Conservation (phyloP, 352 stramenopile genomes). For the Globisporangium splendens region DNA sequence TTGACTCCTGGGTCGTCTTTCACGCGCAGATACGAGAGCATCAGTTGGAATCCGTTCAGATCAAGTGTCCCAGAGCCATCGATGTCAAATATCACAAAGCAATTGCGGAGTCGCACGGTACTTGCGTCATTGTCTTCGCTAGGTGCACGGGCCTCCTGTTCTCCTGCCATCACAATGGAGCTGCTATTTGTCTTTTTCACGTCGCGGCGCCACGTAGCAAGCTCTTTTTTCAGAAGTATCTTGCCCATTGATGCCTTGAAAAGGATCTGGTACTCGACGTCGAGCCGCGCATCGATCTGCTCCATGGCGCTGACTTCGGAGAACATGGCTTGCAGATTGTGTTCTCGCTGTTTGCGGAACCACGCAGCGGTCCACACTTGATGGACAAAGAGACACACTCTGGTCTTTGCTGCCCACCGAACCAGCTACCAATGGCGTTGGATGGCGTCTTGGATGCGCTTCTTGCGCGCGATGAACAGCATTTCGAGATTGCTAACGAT, state of each 20-base stretch:
- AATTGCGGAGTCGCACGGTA: slow-evolving; percentile 29
- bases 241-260: slow-evolving; percentile 30
- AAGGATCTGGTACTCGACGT: slow-evolving; percentile 24
- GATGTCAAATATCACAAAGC: slow-evolving; percentile 44
- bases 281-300: slow-evolving; percentile 18
- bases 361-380: slow-evolving; percentile 28
- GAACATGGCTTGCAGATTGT: slow-evolving; percentile 24
- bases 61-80: slow-evolving; percentile 42
- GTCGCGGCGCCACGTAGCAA: slow-evolving; percentile 22
- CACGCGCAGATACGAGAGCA: slow-evolving; percentile 39
- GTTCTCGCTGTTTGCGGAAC: slow-evolving; percentile 26
- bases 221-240: slow-evolving; percentile 31
- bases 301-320: slow-evolving; percentile 24
- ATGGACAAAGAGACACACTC: slow-evolving; percentile 41
- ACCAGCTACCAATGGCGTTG: slow-evolving; percentile 19
- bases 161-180: background rate
- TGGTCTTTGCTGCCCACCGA: slow-evolving; percentile 41
- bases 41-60: slow-evolving; percentile 45
- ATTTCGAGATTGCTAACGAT: slow-evolving; percentile 16
- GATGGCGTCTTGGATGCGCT: slow-evolving; percentile 6
- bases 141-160: background rate
- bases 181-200: slow-evolving; percentile 1
- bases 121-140: background rate
- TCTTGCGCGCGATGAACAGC: slow-evolving; percentile 15
- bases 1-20: background rate